Evolutionary conservation across 192 early-diverging fungal species (phyloP).

Genomic region (Physocladia obscura): DNA sequence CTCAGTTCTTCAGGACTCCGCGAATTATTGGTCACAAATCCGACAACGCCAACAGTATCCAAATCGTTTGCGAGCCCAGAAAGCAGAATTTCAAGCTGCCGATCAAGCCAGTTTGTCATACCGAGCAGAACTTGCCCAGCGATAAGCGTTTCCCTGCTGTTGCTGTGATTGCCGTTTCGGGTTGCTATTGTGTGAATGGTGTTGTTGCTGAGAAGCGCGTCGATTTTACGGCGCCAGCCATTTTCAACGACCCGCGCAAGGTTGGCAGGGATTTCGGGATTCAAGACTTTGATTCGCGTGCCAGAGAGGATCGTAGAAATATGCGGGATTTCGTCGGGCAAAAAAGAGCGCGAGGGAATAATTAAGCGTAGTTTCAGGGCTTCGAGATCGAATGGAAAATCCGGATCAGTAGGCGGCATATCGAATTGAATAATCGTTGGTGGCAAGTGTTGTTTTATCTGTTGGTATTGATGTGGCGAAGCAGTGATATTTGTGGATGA

Average conservation of each 20-base stretch:
- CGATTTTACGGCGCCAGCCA: background rate
- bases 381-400: constrained; percentile 33
- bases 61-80: background rate
- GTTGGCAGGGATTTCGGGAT: constrained; percentile 2
- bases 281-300: constrained; percentile 19
- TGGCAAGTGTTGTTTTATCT: background rate
- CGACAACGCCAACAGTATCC: constrained; percentile 14
- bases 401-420: constrained; percentile 16
- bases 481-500: background rate
- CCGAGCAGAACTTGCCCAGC: constrained; percentile 34
- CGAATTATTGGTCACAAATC: constrained; percentile 8
- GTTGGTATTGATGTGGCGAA: background rate
- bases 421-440: constrained; percentile 15
- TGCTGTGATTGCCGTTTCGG: no score
- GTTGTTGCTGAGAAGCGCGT: background rate
- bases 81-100: constrained; percentile 53
- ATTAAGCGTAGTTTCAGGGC: background rate
- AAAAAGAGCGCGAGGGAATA: background rate
- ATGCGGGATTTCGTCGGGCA: constrained; percentile 2
- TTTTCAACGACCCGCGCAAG: constrained; percentile 21
- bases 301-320: constrained; percentile 3
- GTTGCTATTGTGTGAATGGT: background rate
- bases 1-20: constrained; percentile 20
- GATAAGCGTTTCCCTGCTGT: background rate
- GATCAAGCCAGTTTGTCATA: constrained; percentile 59